Conservation (phyloP, 768 basidiomycete genomes). For the Mycena olivaceomarginata region DNA sequence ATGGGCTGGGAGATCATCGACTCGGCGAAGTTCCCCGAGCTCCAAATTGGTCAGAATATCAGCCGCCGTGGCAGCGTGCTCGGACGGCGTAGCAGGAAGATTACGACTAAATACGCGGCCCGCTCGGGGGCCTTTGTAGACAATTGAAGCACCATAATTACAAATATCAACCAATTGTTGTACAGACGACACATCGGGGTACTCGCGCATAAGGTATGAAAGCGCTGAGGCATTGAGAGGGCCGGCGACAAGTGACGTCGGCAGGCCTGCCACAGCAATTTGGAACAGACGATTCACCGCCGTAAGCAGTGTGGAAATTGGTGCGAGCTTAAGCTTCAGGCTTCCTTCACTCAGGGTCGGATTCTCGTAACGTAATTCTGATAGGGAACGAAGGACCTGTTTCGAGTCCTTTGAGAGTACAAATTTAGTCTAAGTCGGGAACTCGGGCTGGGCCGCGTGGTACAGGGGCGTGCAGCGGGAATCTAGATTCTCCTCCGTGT, state of each 20-base stretch:
- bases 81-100: constrained; percentile 32
- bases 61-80: constrained; percentile 27
- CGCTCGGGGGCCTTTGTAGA: constrained; percentile 24
- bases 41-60: constrained; percentile 20
- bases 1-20: constrained; percentile 20
- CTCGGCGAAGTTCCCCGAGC: constrained; percentile 25
- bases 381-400: no score
- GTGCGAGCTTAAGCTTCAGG: no score
- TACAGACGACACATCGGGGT: constrained; percentile 7
- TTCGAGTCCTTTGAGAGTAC: no score
- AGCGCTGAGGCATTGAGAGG: background rate
- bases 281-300: no score
- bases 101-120: constrained; percentile 27
- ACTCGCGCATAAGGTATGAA: constrained; percentile 8
- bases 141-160: constrained; percentile 27
- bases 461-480: no score
- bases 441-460: no score
- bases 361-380: no score
- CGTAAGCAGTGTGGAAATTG: no score
- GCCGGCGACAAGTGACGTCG: background rate
- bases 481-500: no score
- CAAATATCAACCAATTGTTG: constrained; percentile 25
- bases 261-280: constrained; percentile 16
- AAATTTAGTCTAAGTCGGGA: no score
- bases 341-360: no score